Evolutionary conservation across 352 stramenopile species (phyloP).

Genomic region (Globisporangium middletonii): DNA sequence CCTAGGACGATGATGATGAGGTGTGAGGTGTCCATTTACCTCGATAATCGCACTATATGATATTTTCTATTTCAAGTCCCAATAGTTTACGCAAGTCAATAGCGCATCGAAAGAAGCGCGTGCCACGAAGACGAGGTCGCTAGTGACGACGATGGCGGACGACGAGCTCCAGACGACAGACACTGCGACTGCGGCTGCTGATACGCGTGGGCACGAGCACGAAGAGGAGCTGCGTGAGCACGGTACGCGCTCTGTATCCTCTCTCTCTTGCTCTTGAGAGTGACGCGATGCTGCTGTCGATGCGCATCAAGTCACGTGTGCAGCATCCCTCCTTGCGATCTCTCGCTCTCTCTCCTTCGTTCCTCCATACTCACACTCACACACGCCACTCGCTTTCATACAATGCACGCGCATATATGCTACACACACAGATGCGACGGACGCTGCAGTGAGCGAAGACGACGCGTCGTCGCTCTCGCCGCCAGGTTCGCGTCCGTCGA

Average conservation of each 20-base stretch:
- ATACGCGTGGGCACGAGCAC: background rate
- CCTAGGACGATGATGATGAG: no score
- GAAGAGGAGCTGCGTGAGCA: background rate
- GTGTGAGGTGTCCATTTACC: no score
- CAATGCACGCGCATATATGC: background rate
- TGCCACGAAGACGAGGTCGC: background rate
- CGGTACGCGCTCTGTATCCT: no score
- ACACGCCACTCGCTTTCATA: background rate
- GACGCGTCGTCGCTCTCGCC: constrained; percentile 1
- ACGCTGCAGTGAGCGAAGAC: constrained; percentile 3
- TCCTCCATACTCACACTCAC: background rate
- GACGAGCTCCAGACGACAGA: background rate
- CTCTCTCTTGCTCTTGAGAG: no score
- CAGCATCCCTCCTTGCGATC: no score
- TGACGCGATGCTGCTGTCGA: no score
- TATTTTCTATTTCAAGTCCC: no score
- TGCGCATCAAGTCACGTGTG: no score
- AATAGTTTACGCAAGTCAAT: no score
- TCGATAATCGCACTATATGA: no score
- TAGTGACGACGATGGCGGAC: background rate
- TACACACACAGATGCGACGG: background rate
- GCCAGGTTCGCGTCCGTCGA: constrained; percentile 4
- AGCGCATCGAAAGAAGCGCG: background rate
- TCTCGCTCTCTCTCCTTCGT: background rate
- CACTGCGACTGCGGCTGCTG: background rate